Evolutionary conservation across 2,329 filamentous ascomycete genomes (phyloP).

Genomic region (Trichophyton benhamiae): DNA sequence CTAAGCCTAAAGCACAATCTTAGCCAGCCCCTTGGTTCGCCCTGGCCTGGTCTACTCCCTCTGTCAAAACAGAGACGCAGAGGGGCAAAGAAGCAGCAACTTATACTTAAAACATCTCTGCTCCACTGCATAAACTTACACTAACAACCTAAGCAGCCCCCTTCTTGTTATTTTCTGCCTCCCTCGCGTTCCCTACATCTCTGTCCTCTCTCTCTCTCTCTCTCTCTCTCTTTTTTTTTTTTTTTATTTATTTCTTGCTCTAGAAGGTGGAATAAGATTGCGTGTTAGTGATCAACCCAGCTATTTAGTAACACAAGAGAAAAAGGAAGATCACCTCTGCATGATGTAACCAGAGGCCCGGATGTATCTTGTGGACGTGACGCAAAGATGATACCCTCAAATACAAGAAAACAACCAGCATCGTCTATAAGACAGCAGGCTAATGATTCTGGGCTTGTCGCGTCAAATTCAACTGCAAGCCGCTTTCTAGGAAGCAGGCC

Average conservation of each 20-base stretch:
- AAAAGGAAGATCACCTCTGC: not conserved
- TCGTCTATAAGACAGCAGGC: not conserved
- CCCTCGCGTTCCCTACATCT: too few species aligned
- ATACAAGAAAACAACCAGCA: not conserved
- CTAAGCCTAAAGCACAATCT: too few species aligned
- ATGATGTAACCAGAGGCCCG: not conserved
- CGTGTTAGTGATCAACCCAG: not conserved
- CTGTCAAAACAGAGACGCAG: not conserved
- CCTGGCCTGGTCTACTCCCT: not conserved
- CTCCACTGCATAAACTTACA: not conserved
- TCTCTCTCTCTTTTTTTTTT: not conserved
- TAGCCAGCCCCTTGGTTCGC: not conserved
- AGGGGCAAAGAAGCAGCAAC: not conserved
- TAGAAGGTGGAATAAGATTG: not conserved
- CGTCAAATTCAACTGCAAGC: slow-evolving; percentile 29
- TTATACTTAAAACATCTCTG: not conserved
- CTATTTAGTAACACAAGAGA: not conserved
- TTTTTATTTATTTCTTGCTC: not conserved
- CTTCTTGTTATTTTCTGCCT: not conserved
- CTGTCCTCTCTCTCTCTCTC: too few species aligned
- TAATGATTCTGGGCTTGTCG: slow-evolving; percentile 5
- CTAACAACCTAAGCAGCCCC: not conserved
- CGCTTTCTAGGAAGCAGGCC: slow-evolving; percentile 29
- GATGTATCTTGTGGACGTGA: not conserved
- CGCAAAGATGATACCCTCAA: not conserved